phyloP scores from a whole-genome alignment of 495 filamentous ascomycete species.

The Penicillium angulare region DNA sequence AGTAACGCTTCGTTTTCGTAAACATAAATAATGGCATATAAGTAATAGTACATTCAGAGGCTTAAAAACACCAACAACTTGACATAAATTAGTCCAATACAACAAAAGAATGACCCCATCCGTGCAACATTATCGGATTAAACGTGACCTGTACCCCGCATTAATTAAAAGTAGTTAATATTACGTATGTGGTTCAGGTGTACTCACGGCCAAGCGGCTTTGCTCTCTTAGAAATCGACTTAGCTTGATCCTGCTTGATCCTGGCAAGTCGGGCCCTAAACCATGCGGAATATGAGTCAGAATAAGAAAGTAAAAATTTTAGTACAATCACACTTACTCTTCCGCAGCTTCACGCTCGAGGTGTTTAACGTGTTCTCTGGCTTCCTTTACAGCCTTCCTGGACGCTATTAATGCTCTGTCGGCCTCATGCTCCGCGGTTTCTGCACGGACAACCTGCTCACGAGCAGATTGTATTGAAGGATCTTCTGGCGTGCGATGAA shows the following conservation, averaged over 20 bases:
- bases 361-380: conserved; percentile 58
- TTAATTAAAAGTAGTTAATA: neutral
- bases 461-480: conserved; percentile 56
- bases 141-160: neutral
- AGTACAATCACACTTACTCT: conserved; percentile 35
- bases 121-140: neutral
- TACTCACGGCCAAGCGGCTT: conserved; percentile 63
- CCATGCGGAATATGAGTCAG: neutral
- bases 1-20: too few species aligned
- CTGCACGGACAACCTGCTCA: conserved; percentile 56
- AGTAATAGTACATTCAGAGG: neutral
- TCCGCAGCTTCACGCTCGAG: conserved; percentile 64
- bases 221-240: conserved; percentile 61
- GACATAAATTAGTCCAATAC: neutral
- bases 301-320: neutral
- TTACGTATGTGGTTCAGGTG: conserved; percentile 42
- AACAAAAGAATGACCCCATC: neutral
- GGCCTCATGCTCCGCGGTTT: conserved; percentile 59
- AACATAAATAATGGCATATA: neutral
- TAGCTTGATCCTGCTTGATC: conserved; percentile 66
- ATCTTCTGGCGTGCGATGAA: conserved; percentile 52
- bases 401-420: conserved; percentile 58
- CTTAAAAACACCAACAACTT: neutral
- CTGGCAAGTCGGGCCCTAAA: conserved; percentile 52
- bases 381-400: conserved; percentile 55